These are phyloP conservation scores for Lippia alba DNA, from an alignment of 305 asterid genomes.

Conservation along the genomic window DNA sequence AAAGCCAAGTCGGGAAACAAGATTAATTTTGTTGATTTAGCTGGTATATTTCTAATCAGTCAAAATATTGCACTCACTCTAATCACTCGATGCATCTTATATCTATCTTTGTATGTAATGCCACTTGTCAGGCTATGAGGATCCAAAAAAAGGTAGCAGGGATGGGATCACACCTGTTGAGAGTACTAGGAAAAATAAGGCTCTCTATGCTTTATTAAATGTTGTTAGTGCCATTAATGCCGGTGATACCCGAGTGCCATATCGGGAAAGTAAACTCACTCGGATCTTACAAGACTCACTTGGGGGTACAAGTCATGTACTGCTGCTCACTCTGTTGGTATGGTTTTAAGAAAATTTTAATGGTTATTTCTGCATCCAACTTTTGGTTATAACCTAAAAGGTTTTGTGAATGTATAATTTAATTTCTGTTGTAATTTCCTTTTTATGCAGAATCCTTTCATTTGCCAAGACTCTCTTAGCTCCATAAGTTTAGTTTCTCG, in stretches of 20 bases:
- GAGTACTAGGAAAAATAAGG: constrained; percentile 61
- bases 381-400: constrained; percentile 23
- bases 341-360: constrained; percentile 28
- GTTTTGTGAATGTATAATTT: background rate
- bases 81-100: constrained; percentile 1
- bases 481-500: constrained; percentile 72
- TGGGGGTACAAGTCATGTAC: constrained; percentile 60
- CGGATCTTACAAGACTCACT: constrained; percentile 80
- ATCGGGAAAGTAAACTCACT: constrained; percentile 83
- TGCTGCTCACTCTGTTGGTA: constrained; percentile 84
- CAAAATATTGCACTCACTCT: constrained; percentile 1
- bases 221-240: constrained; percentile 71
- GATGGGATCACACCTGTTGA: constrained; percentile 59
- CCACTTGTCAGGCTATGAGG: constrained; percentile 69
- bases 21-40: constrained; percentile 86
- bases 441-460: constrained; percentile 58
- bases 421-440: constrained; percentile 16
- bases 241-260: constrained; percentile 71
- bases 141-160: constrained; percentile 59
- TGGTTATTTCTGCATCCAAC: constrained; percentile 18
- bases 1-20: constrained; percentile 48
- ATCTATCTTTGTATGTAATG: constrained; percentile 21
- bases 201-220: constrained; percentile 63
- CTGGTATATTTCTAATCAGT: constrained; percentile 53
- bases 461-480: constrained; percentile 79